phyloP scores from a whole-genome alignment of 768 basidiomycete species.

The Tylopilus sp. region DNA sequence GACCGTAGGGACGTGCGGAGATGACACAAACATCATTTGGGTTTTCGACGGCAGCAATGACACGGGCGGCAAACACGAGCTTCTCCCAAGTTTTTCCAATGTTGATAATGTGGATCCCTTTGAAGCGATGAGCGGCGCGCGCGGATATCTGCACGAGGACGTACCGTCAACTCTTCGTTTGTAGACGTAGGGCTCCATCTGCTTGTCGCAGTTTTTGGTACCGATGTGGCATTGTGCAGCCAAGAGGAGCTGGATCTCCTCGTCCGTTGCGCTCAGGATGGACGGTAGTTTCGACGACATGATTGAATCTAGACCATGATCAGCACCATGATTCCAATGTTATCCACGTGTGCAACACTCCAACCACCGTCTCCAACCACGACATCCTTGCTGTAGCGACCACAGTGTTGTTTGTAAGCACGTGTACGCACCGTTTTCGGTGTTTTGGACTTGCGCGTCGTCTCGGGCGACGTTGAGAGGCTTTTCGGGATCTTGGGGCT shows the following conservation, averaged over 20 bases:
- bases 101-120: constrained; percentile 96
- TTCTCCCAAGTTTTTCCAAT: constrained; percentile 99
- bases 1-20: constrained; percentile 97
- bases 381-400: constrained; percentile 4
- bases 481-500: constrained; percentile 25
- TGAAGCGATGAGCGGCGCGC: constrained; percentile 9
- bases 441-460: constrained; percentile 39
- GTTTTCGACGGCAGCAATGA: constrained; percentile 97
- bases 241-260: constrained; percentile 93
- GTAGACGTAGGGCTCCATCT: constrained; percentile 98
- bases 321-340: constrained; percentile 17
- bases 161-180: constrained; percentile 93
- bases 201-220: constrained; percentile 99
- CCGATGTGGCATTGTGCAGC: constrained; percentile 97
- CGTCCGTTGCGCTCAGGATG: constrained; percentile 90
- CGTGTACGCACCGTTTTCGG: constrained; percentile 38
- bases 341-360: constrained; percentile 34
- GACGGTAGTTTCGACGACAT: constrained; percentile 92
- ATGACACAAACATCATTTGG: constrained; percentile 98
- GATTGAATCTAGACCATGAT: constrained; percentile 31
- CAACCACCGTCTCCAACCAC: constrained; percentile 31
- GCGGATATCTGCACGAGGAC: constrained; percentile 25
- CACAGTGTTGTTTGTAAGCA: background rate
- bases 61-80: constrained; percentile 94
- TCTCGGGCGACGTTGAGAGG: constrained; percentile 37